Evolutionary conservation across 768 basidiomycete genomes (phyloP).

Genomic region (Psilocybe cubensis): DNA sequence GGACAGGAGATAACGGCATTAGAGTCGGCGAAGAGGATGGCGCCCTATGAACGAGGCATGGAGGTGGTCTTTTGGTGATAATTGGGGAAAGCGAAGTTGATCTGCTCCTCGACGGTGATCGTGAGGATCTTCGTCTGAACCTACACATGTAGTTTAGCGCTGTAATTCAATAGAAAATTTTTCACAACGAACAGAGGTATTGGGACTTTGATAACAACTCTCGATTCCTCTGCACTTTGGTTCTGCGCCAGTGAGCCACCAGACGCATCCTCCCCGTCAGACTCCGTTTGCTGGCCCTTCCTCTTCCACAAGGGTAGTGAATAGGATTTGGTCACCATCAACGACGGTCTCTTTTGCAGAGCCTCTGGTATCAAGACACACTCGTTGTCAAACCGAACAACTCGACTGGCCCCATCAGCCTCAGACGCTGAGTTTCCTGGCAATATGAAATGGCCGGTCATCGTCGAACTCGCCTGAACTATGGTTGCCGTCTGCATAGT

Average conservation of each 20-base stretch:
- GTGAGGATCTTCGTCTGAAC: conserved; percentile 42
- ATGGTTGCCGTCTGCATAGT: conserved; percentile 9
- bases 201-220: conserved; percentile 62
- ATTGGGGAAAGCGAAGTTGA: conserved; percentile 33
- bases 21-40: conserved; percentile 31
- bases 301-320: conserved; percentile 70
- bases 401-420: conserved; percentile 20
- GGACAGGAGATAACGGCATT: conserved; percentile 26
- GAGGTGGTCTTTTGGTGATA: conserved; percentile 41
- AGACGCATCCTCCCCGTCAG: conserved; percentile 20
- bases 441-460: conserved; percentile 20
- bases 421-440: conserved; percentile 23
- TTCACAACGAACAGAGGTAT: conserved; percentile 56
- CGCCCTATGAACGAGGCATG: conserved; percentile 59
- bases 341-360: conserved; percentile 41
- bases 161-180: conserved; percentile 1
- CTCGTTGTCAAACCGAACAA: conserved; percentile 73
- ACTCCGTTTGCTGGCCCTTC: conserved; percentile 25
- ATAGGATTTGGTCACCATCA: conserved; percentile 66
- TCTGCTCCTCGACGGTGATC: conserved; percentile 43
- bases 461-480: conserved; percentile 10
- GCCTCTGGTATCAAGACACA: conserved; percentile 77
- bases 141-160: conserved; percentile 28
- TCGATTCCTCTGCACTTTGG: conserved; percentile 25
- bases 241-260: conserved; percentile 7